Percentiles rank a stretch among this genome's conserved stretches.
These are phyloP conservation scores for Macaranga tanarius DNA, from an alignment of 441 rosid species.

Conservation along the genomic window DNA sequence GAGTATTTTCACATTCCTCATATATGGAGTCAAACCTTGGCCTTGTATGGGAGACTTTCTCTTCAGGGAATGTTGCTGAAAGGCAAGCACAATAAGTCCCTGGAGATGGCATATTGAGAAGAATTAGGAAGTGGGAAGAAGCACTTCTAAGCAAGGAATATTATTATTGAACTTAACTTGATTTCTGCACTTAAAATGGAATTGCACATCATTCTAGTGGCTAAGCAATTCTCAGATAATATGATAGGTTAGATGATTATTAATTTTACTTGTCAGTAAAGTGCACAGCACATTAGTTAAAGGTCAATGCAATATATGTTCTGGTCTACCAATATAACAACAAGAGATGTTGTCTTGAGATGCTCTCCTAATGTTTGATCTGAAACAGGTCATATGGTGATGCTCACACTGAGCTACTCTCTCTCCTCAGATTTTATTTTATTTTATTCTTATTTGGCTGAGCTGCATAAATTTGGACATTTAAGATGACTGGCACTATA, in stretches of 20 bases:
- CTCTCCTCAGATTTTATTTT: neutral
- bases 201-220: slow-evolving; percentile 7
- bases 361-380: slow-evolving; percentile 8
- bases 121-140: slow-evolving; percentile 20
- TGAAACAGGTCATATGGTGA: neutral
- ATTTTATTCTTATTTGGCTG: slow-evolving; percentile 1
- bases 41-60: slow-evolving; percentile 35
- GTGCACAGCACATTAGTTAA: too few relatives aligned
- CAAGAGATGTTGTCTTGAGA: neutral
- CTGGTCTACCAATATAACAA: neutral
- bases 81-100: slow-evolving; percentile 57
- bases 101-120: slow-evolving; percentile 37
- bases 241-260: neutral
- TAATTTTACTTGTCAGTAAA: too few relatives aligned
- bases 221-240: neutral
- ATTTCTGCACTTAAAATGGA: slow-evolving; percentile 8
- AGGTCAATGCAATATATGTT: neutral
- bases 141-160: slow-evolving; percentile 12
- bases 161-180: neutral
- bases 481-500: neutral
- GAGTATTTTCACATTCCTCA: slow-evolving; percentile 43
- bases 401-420: neutral
- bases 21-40: slow-evolving; percentile 44
- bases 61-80: slow-evolving; percentile 51
- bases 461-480: slow-evolving; percentile 1